Evolutionary conservation across 192 early-diverging fungal species (phyloP).

Genomic region (Nowakowskiella sp.): DNA sequence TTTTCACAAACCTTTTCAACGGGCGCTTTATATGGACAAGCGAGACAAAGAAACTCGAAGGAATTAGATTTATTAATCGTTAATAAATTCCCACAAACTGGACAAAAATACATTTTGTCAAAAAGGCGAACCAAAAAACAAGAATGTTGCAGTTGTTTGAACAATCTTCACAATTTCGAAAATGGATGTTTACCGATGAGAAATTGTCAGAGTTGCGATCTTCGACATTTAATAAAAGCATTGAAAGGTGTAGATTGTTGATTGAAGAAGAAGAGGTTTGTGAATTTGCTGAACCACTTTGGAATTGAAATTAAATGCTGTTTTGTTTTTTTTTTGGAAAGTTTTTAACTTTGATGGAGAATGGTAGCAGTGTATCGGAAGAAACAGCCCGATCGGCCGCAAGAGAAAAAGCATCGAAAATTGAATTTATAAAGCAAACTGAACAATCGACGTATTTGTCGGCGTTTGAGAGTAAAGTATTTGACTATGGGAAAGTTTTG

Average conservation of each 20-base stretch:
- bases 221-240: conserved; percentile 15
- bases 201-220: conserved; percentile 17
- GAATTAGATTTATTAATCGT: too few species aligned
- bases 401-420: neutral
- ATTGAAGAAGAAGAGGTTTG: conserved; percentile 15
- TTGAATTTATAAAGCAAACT: conserved; percentile 26
- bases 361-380: neutral
- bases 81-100: too few species aligned
- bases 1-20: neutral
- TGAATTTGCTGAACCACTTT: too few species aligned
- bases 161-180: conserved; percentile 13
- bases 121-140: too few species aligned
- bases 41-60: too few species aligned
- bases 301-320: neutral
- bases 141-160: conserved; percentile 1
- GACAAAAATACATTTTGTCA: too few species aligned
- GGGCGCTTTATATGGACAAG: too few species aligned
- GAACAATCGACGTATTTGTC: conserved; percentile 26
- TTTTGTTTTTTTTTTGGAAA: neutral
- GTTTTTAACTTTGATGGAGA: neutral
- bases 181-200: conserved; percentile 19
- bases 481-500: conserved; percentile 19
- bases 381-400: neutral
- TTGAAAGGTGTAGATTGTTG: conserved; percentile 4
- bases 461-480: conserved; percentile 29